Base-by-base conservation (phyloP, 257 asterid species). In the Cinchona pubescens region DNA sequence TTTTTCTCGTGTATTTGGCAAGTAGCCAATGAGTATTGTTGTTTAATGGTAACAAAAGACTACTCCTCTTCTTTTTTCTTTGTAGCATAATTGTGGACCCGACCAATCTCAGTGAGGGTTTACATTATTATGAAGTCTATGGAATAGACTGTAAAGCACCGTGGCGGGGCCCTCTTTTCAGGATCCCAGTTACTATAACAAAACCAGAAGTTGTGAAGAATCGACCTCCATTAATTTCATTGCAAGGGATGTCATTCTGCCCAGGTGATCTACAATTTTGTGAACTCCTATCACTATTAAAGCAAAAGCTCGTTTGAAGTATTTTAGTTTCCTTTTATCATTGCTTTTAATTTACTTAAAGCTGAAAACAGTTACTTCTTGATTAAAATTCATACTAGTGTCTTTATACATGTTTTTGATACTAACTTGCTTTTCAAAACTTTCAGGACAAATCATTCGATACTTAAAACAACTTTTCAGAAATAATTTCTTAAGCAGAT, bases 81-180 rank as follows among this genome's bases (percentile, higher is more conserved):
- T 81, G 79, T 92, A 94, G 99, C 79, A 80, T 94, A 81, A 85
- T 94, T 82, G 98, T 94, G 84, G 99, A 94, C 83, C 97, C 99
- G 34, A 80, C 96, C 69, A 81, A 85, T 72, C 96, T 94, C 69
- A 77, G 83, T 19, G 88, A 89, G 71, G 99, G 99, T 81, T 83
- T 94, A 77, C 99, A 94, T 85, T 94, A 89, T 85, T 94, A 82
- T 83, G 99, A 94, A 91, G 96, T 94, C 65, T 91, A 88, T 79
- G 99, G 90, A 60, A 19, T 91, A 76, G 98, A 92, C 83, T 85
- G 91, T 86, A 88, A 84, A 78, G 89, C 96, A 12, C 99, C 98
- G 69, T 92, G 96, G 97, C 96, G 99, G 65, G 99, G 99, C 76
- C 99, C 99, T 67, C 89, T 94, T 68, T 94, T 94, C 83, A 84